A percentile compares a stretch with the other conserved stretches of the same genome.
Evolutionary conservation across 2,329 filamentous ascomycete species (phyloP).

Genomic region (Ilyonectria destructans): DNA sequence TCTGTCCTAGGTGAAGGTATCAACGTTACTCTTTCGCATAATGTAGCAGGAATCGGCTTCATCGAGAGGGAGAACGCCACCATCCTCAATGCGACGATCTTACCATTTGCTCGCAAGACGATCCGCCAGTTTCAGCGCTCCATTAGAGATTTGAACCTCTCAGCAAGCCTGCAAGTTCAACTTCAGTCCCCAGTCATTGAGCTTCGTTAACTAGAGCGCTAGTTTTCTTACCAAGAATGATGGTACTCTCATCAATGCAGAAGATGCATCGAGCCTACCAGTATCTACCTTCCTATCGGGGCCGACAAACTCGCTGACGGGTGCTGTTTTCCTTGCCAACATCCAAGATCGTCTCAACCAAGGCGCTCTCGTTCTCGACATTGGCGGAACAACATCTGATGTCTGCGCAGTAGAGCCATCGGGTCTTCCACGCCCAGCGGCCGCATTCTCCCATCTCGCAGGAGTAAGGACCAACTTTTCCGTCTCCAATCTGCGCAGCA

Average conservation of each 20-base stretch:
- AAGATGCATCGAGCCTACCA: constrained; percentile 67
- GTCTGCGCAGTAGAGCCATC: constrained; percentile 28
- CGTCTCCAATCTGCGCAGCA: constrained; percentile 26
- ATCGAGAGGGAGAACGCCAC: constrained; percentile 76
- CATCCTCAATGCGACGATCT: constrained; percentile 75
- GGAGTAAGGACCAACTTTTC: constrained; percentile 33
- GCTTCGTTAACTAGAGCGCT: constrained; percentile 59
- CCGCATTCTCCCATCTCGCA: constrained; percentile 25
- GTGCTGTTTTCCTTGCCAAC: constrained; percentile 56
- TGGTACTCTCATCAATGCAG: constrained; percentile 70
- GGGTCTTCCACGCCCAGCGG: constrained; percentile 29
- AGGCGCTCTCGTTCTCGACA: constrained; percentile 24
- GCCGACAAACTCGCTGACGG: constrained; percentile 74
- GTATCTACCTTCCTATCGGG: constrained; percentile 74
- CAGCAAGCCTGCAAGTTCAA: constrained; percentile 25
- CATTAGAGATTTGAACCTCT: constrained; percentile 60
- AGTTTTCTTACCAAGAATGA: constrained; percentile 76
- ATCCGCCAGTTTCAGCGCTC: constrained; percentile 69
- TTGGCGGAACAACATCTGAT: constrained; percentile 34
- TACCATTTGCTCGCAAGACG: constrained; percentile 69
- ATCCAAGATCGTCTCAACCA: constrained; percentile 7
- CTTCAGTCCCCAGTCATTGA: too few relatives aligned
- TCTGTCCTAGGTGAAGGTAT: not conserved
- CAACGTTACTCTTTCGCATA: constrained; percentile 24
- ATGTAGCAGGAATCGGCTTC: constrained; percentile 59